Evolutionary conservation across 1,139 yeast genomes (phyloP).

Genomic region (Barnettozyma hawaiiensis): DNA sequence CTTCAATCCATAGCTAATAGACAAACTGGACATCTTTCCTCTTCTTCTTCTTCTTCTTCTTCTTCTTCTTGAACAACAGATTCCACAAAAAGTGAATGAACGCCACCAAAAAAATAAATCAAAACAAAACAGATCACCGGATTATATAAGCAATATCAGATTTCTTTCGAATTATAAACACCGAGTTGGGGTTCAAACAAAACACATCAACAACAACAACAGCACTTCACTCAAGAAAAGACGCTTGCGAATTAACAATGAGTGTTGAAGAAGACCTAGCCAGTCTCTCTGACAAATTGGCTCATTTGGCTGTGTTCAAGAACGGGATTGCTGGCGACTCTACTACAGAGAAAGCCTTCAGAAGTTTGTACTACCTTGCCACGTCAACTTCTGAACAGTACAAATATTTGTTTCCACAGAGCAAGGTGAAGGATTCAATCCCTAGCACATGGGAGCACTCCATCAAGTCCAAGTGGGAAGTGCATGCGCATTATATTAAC

Average conservation of each 20-base stretch:
- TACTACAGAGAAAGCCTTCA: neutral
- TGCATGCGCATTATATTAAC: neutral
- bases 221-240: too few relatives aligned
- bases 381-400: neutral
- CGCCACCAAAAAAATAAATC: too few relatives aligned
- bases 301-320: neutral
- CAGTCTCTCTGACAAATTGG: neutral
- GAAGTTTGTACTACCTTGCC: constrained; percentile 6
- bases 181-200: neutral
- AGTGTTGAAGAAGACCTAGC: neutral
- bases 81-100: too few relatives aligned
- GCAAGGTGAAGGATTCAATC: neutral
- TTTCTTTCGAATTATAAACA: too few relatives aligned
- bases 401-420: constrained; percentile 5
- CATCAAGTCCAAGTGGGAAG: neutral
- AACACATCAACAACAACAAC: neutral
- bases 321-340: neutral
- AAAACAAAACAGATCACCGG: too few relatives aligned
- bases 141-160: neutral
- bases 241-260: too few relatives aligned
- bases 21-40: constrained; percentile 20
- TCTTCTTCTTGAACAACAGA: too few relatives aligned
- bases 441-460: neutral
- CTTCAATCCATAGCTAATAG: constrained; percentile 16
- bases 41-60: too few relatives aligned